These are phyloP conservation scores for Trichomonas vaginalis DNA, from an alignment of 208 protist genomes.

Conservation along the genomic window DNA sequence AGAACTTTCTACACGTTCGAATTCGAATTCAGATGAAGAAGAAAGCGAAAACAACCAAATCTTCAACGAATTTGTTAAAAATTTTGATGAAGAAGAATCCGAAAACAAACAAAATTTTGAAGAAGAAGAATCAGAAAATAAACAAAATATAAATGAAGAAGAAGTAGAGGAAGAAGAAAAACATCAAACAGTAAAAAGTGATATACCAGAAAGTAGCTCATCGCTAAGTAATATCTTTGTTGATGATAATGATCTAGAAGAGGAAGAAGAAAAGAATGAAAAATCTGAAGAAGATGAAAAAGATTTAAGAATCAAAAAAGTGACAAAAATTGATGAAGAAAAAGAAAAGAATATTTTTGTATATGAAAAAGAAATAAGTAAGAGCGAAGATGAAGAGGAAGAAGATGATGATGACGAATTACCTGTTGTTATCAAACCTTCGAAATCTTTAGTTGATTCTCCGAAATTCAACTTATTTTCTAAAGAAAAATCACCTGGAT, in stretches of 20 bases:
- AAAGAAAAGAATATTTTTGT: background rate
- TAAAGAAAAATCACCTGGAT: background rate
- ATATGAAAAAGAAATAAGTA: background rate
- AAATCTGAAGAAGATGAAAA: too few species aligned
- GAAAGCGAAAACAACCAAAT: background rate
- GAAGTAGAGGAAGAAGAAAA: background rate
- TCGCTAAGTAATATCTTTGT: too few species aligned
- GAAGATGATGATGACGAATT: background rate
- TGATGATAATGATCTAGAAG: too few species aligned
- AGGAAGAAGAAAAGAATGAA: too few species aligned
- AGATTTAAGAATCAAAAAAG: background rate
- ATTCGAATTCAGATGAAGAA: background rate
- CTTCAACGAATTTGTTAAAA: background rate
- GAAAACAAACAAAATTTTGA: background rate
- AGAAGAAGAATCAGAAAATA: too few species aligned
- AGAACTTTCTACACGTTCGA: too few species aligned
- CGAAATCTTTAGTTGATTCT: background rate
- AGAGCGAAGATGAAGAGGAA: background rate
- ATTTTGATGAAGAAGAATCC: background rate
- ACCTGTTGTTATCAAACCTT: background rate
- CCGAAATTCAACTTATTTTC: background rate
- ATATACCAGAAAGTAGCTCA: too few species aligned
- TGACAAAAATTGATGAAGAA: background rate
- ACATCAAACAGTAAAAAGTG: too few species aligned
- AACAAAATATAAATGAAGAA: too few species aligned